Evolutionary conservation across 2,329 filamentous ascomycete genomes (phyloP).

Genomic region (Knufia petricola): DNA sequence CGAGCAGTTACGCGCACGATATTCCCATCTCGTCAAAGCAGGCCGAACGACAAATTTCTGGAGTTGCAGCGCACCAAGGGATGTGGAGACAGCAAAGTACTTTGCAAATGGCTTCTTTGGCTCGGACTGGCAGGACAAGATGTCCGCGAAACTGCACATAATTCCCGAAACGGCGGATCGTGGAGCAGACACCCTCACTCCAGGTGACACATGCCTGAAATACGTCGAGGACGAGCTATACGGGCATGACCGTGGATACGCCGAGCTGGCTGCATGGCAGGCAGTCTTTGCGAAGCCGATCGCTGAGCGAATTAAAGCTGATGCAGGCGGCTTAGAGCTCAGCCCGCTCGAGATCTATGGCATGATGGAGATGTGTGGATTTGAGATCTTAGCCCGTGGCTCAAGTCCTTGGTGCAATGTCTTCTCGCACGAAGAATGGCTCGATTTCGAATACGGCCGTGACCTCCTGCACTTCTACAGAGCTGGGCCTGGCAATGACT

Average conservation of each 20-base stretch:
- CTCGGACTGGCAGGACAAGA: slow-evolving; percentile 33
- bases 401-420: slow-evolving; percentile 48
- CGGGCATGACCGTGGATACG: slow-evolving; percentile 43
- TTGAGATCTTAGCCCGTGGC: slow-evolving; percentile 46
- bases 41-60: slow-evolving; percentile 34
- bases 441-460: slow-evolving; percentile 49
- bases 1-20: slow-evolving; percentile 44
- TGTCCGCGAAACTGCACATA: slow-evolving; percentile 37
- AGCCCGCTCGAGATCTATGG: slow-evolving; percentile 42
- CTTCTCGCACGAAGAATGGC: slow-evolving; percentile 46
- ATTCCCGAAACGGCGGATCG: slow-evolving; percentile 44
- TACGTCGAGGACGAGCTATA: slow-evolving; percentile 31
- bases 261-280: slow-evolving; percentile 40
- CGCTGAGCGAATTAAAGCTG: slow-evolving; percentile 33
- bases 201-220: slow-evolving; percentile 38
- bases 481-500: slow-evolving; percentile 47
- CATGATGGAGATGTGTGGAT: slow-evolving; percentile 55
- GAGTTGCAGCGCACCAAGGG: slow-evolving; percentile 46
- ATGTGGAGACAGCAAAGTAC: slow-evolving; percentile 47
- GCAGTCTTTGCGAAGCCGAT: slow-evolving; percentile 40
- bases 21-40: slow-evolving; percentile 36
- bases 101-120: slow-evolving; percentile 49
- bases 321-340: slow-evolving; percentile 37
- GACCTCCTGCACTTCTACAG: slow-evolving; percentile 52
- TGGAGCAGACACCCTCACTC: slow-evolving; percentile 47